Evolutionary conservation across 176 grass and related monocot species (phyloP).

Genomic region (Hordeum marinum): DNA sequence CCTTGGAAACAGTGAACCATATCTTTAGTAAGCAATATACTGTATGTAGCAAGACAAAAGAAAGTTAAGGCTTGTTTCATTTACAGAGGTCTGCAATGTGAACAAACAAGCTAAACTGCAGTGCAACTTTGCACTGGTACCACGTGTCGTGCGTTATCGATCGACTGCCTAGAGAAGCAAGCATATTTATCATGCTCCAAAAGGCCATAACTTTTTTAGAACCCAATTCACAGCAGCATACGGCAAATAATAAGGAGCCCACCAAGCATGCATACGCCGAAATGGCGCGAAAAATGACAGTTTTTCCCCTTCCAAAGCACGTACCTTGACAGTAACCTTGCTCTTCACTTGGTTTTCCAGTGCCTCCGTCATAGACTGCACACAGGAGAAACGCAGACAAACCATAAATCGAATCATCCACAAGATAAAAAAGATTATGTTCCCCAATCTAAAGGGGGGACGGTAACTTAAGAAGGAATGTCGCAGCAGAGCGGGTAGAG

Average conservation of each 20-base stretch:
- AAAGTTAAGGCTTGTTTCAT: not conserved
- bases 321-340: slow-evolving; percentile 86
- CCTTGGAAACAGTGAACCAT: not conserved
- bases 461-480: not conserved
- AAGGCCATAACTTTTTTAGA: not conserved
- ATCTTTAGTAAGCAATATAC: not conserved
- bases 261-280: not conserved
- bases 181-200: not conserved
- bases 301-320: not conserved
- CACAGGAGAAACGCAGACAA: not conserved
- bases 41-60: not conserved
- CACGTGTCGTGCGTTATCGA: not conserved
- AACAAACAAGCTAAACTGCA: not conserved
- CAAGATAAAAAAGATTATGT: not conserved
- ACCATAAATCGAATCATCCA: not conserved
- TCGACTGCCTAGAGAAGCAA: not conserved
- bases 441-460: not conserved
- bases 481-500: no score
- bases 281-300: not conserved
- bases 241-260: not conserved
- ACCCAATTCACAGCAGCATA: not conserved
- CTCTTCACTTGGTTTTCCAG: slow-evolving; percentile 91
- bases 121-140: not conserved
- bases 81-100: not conserved
- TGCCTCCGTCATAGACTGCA: slow-evolving; percentile 92